A percentile compares a stretch with the other conserved stretches of the same genome.
These are phyloP conservation scores for Aegilops umbellulata DNA, from an alignment of 176 grass and related monocot species.

Conservation along the genomic window DNA sequence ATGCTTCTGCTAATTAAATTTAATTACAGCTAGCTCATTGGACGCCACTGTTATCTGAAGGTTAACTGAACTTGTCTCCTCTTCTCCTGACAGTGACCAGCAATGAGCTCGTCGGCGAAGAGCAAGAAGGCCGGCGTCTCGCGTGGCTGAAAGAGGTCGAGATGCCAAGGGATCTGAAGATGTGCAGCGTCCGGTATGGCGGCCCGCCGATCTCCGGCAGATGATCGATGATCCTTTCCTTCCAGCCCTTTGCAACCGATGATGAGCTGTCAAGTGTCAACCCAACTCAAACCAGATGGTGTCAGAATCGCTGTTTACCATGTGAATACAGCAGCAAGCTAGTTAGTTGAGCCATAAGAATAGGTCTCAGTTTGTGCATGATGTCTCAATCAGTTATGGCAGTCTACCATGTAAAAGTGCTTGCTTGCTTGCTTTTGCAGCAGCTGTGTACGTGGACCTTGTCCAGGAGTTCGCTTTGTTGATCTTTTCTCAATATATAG, in stretches of 20 bases:
- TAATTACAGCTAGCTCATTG: neutral
- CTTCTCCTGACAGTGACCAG: neutral
- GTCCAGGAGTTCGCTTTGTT: neutral
- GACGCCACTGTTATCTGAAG: neutral
- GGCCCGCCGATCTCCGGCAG: conserved; percentile 65
- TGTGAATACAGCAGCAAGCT: conserved; percentile 30
- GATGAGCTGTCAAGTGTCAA: neutral
- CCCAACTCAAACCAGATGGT: neutral
- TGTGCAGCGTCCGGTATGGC: conserved; percentile 54
- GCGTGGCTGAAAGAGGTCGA: conserved; percentile 77
- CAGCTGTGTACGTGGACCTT: neutral
- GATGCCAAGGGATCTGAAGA: conserved; percentile 61
- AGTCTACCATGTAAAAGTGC: neutral
- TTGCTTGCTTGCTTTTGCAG: conserved; percentile 7
- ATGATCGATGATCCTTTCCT: neutral
- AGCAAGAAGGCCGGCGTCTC: conserved; percentile 18
- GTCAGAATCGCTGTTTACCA: conserved; percentile 4
- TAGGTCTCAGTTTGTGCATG: neutral
- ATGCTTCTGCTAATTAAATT: neutral
- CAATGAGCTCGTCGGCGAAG: neutral
- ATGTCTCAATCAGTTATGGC: neutral
- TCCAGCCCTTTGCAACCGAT: neutral
- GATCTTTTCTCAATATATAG: neutral
- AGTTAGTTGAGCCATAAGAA: conserved; percentile 1
- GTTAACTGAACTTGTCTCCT: neutral